Conservation (phyloP, 345 rosid species). For the Melaleuca quinquenervia region DNA sequence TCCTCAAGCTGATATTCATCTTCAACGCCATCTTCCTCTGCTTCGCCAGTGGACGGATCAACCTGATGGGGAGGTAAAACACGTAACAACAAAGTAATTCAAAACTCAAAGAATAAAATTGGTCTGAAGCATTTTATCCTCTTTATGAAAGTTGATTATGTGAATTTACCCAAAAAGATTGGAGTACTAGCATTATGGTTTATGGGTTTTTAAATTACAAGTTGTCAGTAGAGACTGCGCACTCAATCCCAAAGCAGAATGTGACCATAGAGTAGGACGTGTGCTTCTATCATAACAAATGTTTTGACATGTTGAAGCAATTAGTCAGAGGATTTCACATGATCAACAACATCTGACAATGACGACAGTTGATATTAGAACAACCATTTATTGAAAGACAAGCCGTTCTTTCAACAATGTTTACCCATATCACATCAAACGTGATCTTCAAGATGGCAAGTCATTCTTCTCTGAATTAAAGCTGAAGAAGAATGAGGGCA, state of each 20-base stretch:
- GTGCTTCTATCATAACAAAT: neutral
- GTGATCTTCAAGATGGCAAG: neutral
- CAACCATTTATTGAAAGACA: neutral
- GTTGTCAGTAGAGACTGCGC: neutral
- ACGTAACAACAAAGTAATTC: neutral
- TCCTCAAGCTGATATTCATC: conserved; percentile 99
- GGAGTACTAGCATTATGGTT: neutral
- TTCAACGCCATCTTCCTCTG: conserved; percentile 94
- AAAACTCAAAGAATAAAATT: neutral
- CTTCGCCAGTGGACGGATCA: conserved; percentile 80
- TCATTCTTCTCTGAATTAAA: neutral
- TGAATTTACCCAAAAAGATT: neutral
- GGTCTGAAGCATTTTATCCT: neutral
- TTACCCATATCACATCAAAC: neutral
- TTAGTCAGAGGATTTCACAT: neutral
- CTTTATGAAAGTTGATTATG: neutral
- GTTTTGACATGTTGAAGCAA: neutral
- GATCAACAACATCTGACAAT: neutral
- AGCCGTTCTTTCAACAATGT: neutral
- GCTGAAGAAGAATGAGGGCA: neutral
- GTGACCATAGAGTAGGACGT: neutral
- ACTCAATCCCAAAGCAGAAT: neutral
- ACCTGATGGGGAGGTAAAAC: conserved; percentile 35
- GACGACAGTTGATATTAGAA: neutral
- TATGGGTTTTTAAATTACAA: neutral